These are phyloP conservation scores for Juglanconis oblonga DNA, from an alignment of 2,329 filamentous ascomycete genomes.

Conservation along the genomic window DNA sequence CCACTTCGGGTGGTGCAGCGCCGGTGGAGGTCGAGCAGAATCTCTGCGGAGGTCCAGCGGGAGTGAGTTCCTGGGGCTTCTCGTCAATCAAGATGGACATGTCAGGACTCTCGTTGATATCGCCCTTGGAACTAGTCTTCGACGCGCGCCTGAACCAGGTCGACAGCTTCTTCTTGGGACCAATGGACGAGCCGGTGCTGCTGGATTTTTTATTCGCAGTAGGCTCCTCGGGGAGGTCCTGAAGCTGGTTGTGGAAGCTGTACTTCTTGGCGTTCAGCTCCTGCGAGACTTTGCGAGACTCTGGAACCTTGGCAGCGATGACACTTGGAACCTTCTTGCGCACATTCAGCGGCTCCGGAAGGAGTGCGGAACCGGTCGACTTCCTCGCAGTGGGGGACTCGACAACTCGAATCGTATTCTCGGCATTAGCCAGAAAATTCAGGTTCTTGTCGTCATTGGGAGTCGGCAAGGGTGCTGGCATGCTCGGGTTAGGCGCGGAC, in stretches of 20 bases:
- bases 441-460: conserved; percentile 35
- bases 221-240: conserved; percentile 21
- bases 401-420: conserved; percentile 56
- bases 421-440: conserved; percentile 41
- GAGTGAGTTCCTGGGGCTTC: neutral
- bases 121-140: conserved; percentile 34
- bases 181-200: conserved; percentile 20
- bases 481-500: conserved; percentile 39
- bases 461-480: conserved; percentile 12
- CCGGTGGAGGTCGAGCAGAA: conserved; percentile 21
- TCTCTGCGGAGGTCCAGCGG: conserved; percentile 1
- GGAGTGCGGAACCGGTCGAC: conserved; percentile 29
- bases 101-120: conserved; percentile 18
- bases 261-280: conserved; percentile 26
- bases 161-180: conserved; percentile 40
- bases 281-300: neutral
- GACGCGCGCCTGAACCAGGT: conserved; percentile 49
- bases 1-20: conserved; percentile 19
- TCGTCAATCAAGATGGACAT: conserved; percentile 1
- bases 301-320: neutral
- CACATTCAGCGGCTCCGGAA: conserved; percentile 39
- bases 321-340: conserved; percentile 34
- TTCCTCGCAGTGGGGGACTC: conserved; percentile 41
- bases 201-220: conserved; percentile 12
- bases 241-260: conserved; percentile 8